These are phyloP conservation scores for Lachnellula arida DNA, from an alignment of 2,329 filamentous ascomycete species.

Conservation along the genomic window DNA sequence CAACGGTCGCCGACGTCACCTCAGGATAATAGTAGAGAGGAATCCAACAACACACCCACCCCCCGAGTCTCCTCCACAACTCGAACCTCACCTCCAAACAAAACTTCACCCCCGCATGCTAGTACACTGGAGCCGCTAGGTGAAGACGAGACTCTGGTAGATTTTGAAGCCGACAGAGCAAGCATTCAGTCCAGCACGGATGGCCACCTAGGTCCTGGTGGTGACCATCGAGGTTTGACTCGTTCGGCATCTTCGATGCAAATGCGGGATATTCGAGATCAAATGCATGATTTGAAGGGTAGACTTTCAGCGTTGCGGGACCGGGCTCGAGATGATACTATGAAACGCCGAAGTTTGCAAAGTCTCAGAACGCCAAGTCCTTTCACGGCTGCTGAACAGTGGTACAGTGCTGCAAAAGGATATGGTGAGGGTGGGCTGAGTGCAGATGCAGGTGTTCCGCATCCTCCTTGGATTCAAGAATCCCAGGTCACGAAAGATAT, in stretches of 20 bases:
- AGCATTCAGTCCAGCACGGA: slow-evolving; percentile 23
- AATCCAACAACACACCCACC: not conserved
- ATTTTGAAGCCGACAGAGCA: slow-evolving; percentile 19
- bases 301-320: slow-evolving; percentile 63
- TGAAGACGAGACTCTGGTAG: slow-evolving; percentile 43
- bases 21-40: not conserved
- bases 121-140: slow-evolving; percentile 47
- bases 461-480: slow-evolving; percentile 23
- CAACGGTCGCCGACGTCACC: slow-evolving; percentile 10
- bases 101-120: slow-evolving; percentile 19
- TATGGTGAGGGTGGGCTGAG: slow-evolving; percentile 22
- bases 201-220: slow-evolving; percentile 17
- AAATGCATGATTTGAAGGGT: slow-evolving; percentile 64
- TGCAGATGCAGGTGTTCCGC: slow-evolving; percentile 25
- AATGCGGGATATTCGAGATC: slow-evolving; percentile 56
- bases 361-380: slow-evolving; percentile 54
- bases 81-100: slow-evolving; percentile 17
- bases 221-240: slow-evolving; percentile 21
- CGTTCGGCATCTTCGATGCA: slow-evolving; percentile 35
- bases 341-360: slow-evolving; percentile 58
- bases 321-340: slow-evolving; percentile 57
- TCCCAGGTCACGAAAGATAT: slow-evolving; percentile 6
- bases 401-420: slow-evolving; percentile 27
- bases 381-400: slow-evolving; percentile 33
- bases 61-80: not conserved